Percentiles rank a stretch among this genome's conserved stretches.
These are phyloP conservation scores for Helichrysum umbraculigerum DNA, from an alignment of 129 eudicot species.

Conservation along the genomic window DNA sequence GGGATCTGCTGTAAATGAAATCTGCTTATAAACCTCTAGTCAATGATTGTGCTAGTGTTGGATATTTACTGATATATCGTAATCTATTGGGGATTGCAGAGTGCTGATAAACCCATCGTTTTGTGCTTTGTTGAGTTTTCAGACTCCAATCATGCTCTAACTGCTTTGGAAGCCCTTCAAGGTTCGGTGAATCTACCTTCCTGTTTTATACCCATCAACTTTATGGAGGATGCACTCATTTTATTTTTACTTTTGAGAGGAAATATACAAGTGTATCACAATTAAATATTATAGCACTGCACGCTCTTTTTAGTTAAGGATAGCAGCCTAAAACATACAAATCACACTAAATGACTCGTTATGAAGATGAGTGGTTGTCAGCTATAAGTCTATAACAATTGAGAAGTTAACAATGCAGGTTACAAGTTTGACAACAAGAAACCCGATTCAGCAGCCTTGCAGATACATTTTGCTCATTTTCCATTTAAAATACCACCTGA, in stretches of 20 bases:
- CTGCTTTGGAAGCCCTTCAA: slow-evolving; percentile 95
- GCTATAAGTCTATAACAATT: neutral
- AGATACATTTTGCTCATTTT: slow-evolving; percentile 82
- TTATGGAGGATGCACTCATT: neutral
- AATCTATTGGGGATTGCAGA: slow-evolving; percentile 43
- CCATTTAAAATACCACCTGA: slow-evolving; percentile 79
- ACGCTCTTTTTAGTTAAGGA: neutral
- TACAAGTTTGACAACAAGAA: slow-evolving; percentile 93
- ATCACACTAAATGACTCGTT: neutral
- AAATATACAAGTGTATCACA: neutral
- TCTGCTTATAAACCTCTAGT: neutral
- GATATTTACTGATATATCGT: slow-evolving; percentile 4
- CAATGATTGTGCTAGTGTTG: neutral
- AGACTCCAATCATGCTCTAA: slow-evolving; percentile 77
- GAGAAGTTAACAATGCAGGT: slow-evolving; percentile 46
- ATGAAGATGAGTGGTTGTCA: neutral
- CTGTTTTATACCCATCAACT: neutral
- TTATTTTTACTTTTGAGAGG: neutral
- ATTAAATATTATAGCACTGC: neutral
- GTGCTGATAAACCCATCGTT: slow-evolving; percentile 76
- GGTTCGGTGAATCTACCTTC: slow-evolving; percentile 37
- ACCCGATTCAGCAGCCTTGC: slow-evolving; percentile 60
- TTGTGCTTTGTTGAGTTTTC: slow-evolving; percentile 90
- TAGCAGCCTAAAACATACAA: neutral
- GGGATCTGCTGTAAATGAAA: neutral